Evolutionary conservation across 306 rosid genomes (phyloP).

Genomic region (Vicia faba): DNA sequence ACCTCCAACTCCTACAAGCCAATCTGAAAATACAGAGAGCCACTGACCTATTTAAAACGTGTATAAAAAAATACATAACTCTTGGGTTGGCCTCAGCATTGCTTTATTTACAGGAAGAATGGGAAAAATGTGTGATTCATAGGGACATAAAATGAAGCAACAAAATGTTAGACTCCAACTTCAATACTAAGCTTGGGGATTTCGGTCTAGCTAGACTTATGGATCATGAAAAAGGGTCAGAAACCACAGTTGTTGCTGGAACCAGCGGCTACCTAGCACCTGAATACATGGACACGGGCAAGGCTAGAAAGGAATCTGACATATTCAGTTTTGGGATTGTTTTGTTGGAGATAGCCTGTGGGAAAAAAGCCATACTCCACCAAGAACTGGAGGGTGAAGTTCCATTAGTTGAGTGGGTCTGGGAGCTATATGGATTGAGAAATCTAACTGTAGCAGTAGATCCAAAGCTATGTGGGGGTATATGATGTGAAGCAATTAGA

Average conservation of each 20-base stretch:
- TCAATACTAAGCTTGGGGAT: slow-evolving; percentile 46
- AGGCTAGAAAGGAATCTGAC: slow-evolving; percentile 34
- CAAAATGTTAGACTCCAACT: slow-evolving; percentile 34
- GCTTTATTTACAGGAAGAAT: slow-evolving; percentile 41
- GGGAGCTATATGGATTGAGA: slow-evolving; percentile 41
- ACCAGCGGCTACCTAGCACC: slow-evolving; percentile 43
- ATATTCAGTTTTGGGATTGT: slow-evolving; percentile 53
- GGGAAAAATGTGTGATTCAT: slow-evolving; percentile 40
- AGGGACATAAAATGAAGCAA: slow-evolving; percentile 47
- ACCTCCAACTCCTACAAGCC: no score
- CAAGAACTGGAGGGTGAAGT: neutral
- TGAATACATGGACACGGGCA: slow-evolving; percentile 16
- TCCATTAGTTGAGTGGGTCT: slow-evolving; percentile 43
- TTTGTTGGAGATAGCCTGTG: slow-evolving; percentile 52
- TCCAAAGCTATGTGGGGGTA: slow-evolving; percentile 24
- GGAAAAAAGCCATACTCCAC: slow-evolving; percentile 40
- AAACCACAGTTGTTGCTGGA: slow-evolving; percentile 36
- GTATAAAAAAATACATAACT: no score
- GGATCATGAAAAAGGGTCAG: slow-evolving; percentile 29
- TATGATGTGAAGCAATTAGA: slow-evolving; percentile 38
- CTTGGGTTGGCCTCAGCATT: slow-evolving; percentile 40
- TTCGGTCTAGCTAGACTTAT: slow-evolving; percentile 35
- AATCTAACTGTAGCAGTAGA: slow-evolving; percentile 30
- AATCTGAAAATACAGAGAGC: no score
- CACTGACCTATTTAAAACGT: no score